Evolutionary conservation across 1,284 basidiomycete species (phyloP).

Genomic region (Schizophyllum commune): DNA sequence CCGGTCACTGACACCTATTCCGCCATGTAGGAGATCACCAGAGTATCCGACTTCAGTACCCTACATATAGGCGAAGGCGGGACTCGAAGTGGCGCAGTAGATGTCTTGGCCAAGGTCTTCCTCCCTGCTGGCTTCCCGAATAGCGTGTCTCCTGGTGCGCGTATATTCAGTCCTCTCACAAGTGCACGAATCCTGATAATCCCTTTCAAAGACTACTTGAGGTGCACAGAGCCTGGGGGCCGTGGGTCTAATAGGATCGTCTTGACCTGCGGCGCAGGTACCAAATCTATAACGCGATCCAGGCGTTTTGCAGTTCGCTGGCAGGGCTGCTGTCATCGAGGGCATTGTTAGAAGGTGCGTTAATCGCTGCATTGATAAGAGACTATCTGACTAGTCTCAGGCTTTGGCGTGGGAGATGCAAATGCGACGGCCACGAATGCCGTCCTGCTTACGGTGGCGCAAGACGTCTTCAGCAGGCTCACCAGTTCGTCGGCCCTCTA

Average conservation of each 20-base stretch:
- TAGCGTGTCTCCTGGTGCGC: slow-evolving; percentile 49
- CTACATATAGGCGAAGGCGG: not conserved
- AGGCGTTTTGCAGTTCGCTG: slow-evolving; percentile 63
- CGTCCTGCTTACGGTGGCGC: slow-evolving; percentile 51
- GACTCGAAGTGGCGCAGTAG: not conserved
- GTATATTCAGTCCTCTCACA: no score
- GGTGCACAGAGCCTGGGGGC: slow-evolving; percentile 1
- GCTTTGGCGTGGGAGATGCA: slow-evolving; percentile 60
- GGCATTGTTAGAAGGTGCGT: slow-evolving; percentile 57
- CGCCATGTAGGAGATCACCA: not conserved
- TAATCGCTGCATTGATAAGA: not conserved
- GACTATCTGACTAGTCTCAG: slow-evolving; percentile 22
- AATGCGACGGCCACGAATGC: slow-evolving; percentile 59
- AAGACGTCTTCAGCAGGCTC: slow-evolving; percentile 54
- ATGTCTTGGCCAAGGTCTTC: slow-evolving; percentile 34
- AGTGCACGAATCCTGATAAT: not conserved
- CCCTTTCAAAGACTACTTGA: slow-evolving; percentile 7
- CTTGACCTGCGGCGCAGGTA: slow-evolving; percentile 30
- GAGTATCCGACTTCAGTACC: not conserved
- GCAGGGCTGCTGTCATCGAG: slow-evolving; percentile 55
- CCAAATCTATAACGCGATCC: slow-evolving; percentile 57
- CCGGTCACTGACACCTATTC: not conserved
- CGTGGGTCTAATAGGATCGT: not conserved
- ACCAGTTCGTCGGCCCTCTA: slow-evolving; percentile 38
- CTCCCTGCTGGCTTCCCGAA: slow-evolving; percentile 53